Percentiles rank a stretch among this genome's conserved stretches.
Evolutionary conservation across 2,329 filamentous ascomycete species (phyloP).

Genomic region (Xylaria sp.): DNA sequence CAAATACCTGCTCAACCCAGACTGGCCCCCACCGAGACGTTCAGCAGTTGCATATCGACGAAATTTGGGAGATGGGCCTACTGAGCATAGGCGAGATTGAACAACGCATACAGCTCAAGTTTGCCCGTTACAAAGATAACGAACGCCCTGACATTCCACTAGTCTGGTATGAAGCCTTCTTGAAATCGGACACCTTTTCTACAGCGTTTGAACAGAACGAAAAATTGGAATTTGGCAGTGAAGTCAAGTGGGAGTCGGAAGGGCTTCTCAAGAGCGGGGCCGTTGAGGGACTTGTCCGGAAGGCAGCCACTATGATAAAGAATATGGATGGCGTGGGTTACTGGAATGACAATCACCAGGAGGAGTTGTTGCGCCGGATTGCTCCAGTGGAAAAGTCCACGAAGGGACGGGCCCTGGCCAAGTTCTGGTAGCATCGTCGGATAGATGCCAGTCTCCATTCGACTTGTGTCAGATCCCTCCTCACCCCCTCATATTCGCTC

Average conservation of each 20-base stretch:
- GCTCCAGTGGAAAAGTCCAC: slow-evolving; percentile 19
- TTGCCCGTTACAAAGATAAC: slow-evolving; percentile 19
- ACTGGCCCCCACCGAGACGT: background rate
- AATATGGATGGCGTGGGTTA: slow-evolving; percentile 46
- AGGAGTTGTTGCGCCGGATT: slow-evolving; percentile 22
- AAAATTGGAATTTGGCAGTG: slow-evolving; percentile 42
- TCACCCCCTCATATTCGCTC: background rate
- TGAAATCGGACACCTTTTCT: slow-evolving; percentile 40
- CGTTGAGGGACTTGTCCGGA: slow-evolving; percentile 41
- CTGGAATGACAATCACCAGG: slow-evolving; percentile 45
- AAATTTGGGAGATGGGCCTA: slow-evolving; percentile 45
- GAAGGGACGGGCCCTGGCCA: background rate
- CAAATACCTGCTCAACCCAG: background rate
- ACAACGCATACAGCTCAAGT: slow-evolving; percentile 22
- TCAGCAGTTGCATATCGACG: slow-evolving; percentile 42
- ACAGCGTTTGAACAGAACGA: slow-evolving; percentile 44
- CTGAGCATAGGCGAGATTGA: background rate
- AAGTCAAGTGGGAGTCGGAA: slow-evolving; percentile 42
- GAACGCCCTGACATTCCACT: slow-evolving; percentile 27
- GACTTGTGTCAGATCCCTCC: background rate
- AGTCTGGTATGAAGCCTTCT: slow-evolving; percentile 44
- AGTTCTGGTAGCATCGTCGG: slow-evolving; percentile 26
- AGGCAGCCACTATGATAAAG: slow-evolving; percentile 41
- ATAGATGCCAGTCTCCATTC: background rate
- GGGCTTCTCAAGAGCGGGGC: slow-evolving; percentile 38